phyloP scores from a whole-genome alignment of 805 yeast genomes.

The Kazachstania taianensis region DNA sequence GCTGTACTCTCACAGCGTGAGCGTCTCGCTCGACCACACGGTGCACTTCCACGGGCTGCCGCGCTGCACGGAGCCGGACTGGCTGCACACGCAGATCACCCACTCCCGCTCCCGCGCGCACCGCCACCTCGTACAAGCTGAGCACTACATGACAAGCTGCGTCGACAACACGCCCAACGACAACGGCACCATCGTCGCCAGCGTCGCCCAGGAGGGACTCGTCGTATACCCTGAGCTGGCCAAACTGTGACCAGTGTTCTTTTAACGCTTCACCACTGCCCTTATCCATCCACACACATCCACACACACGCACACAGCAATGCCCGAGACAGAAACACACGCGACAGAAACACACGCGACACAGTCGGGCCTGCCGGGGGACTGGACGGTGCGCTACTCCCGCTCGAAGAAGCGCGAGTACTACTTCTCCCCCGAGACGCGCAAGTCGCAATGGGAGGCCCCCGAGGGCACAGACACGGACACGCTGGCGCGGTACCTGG shows the following conservation, averaged over 20 bases:
- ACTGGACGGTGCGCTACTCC: conserved; percentile 76
- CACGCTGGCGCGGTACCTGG: conserved; percentile 47
- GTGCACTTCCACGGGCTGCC: conserved; percentile 49
- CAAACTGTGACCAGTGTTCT: conserved; percentile 15
- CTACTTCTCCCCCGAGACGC: conserved; percentile 58
- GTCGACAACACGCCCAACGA: too few species aligned
- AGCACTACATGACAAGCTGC: conserved; percentile 41
- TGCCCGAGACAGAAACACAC: not conserved
- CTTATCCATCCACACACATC: too few species aligned
- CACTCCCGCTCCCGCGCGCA: conserved; percentile 42
- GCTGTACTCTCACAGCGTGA: conserved; percentile 37
- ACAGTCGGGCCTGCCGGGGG: conserved; percentile 59
- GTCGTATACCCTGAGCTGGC: conserved; percentile 18
- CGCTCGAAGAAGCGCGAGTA: conserved; percentile 78
- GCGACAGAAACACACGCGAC: not conserved
- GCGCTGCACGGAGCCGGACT: conserved; percentile 37
- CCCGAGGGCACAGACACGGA: conserved; percentile 72
- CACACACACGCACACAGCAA: too few species aligned
- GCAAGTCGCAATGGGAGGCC: conserved; percentile 81
- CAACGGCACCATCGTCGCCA: conserved; percentile 45
- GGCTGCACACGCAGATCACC: conserved; percentile 41
- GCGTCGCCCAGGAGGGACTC: conserved; percentile 58
- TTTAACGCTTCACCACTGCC: too few species aligned
- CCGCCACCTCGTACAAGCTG: conserved; percentile 48
- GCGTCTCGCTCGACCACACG: conserved; percentile 57